Base-by-base conservation (phyloP, 768 basidiomycete genomes). In the Gyrodon lividus region DNA sequence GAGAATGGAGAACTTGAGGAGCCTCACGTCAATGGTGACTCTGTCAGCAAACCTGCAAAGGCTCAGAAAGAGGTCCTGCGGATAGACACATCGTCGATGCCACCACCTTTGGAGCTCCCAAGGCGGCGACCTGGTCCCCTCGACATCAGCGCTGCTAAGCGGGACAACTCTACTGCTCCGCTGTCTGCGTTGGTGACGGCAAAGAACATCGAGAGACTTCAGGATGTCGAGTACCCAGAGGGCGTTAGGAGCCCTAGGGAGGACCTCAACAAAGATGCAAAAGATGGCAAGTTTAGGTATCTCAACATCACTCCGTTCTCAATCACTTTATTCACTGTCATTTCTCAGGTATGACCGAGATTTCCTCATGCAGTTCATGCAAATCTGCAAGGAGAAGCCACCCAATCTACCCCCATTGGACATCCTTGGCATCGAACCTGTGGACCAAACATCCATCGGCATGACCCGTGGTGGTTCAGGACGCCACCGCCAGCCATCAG, bases 331-430 rank as follows among this genome's bases (percentile, higher is more conserved):
- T 37, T 64, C 39, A 56, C 16, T 17, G 46, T 47, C n/a, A 20
- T 50, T 22, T 43, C 31, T 20, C 55, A 92, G 96, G 63, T 99
- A 99, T 67, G 93, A 98, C 68, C 92, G 95, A 31, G 92, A 95
- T 17, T 99, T 99, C 83, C 80, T 99, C 22, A 72, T 99, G 52
- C 96, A 99, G 67, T 99, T 99, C 75, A 94, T 97, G 90, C 72
- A 74, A 20, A 72, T 96, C 54, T 99, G 97, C 78, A 90, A 84
- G 69, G 96, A 98, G 74, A 95, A 94, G 70, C 96, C 97, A 3
- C 92, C 91, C 48, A 78, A 81, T 49, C 84, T 98, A 23, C 92
- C 93, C 35, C 83, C 92, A 54, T 80, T 98, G 48, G 92, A 93
- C 58, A 86, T 87, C 9, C 87, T 98, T 61, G 96, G 96, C 49